Percentiles rank a stretch among this genome's conserved stretches.
phyloP scores from a whole-genome alignment of 257 asterid species.

The Ophiorrhiza pumila region DNA sequence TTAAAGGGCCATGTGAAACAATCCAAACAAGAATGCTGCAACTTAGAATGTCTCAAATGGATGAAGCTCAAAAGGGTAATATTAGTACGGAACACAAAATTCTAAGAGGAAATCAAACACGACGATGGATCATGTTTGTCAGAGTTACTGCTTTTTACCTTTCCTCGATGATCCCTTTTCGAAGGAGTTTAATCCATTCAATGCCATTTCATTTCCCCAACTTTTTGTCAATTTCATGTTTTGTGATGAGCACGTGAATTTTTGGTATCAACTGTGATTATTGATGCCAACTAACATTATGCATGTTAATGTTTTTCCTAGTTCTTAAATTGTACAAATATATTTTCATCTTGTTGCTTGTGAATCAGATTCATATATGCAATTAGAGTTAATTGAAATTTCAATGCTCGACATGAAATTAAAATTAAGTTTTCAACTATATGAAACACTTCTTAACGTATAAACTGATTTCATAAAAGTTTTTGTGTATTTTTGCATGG shows the following conservation, averaged over 20 bases:
- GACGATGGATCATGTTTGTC: constrained; percentile 14
- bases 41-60: constrained; percentile 17
- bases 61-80: constrained; percentile 10
- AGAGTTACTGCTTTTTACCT: constrained; percentile 1
- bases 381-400: too few species aligned
- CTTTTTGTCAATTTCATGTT: neutral
- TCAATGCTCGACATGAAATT: too few species aligned
- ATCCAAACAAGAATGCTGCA: constrained; percentile 4
- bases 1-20: constrained; percentile 14
- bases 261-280: neutral
- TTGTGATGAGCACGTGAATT: neutral
- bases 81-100: constrained; percentile 14
- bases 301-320: too few species aligned
- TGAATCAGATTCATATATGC: too few species aligned
- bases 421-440: too few species aligned
- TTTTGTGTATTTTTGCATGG: too few species aligned
- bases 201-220: neutral
- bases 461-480: too few species aligned
- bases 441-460: too few species aligned
- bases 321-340: too few species aligned
- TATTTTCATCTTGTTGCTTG: too few species aligned
- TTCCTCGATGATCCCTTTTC: neutral
- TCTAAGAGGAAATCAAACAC: constrained; percentile 10
- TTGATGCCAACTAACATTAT: too few species aligned
- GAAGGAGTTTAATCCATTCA: neutral